Evolutionary conservation across 2,329 filamentous ascomycete genomes (phyloP), one percentile per base, ranked within the genome.

Genomic region (Colletotrichum abscissum): DNA sequence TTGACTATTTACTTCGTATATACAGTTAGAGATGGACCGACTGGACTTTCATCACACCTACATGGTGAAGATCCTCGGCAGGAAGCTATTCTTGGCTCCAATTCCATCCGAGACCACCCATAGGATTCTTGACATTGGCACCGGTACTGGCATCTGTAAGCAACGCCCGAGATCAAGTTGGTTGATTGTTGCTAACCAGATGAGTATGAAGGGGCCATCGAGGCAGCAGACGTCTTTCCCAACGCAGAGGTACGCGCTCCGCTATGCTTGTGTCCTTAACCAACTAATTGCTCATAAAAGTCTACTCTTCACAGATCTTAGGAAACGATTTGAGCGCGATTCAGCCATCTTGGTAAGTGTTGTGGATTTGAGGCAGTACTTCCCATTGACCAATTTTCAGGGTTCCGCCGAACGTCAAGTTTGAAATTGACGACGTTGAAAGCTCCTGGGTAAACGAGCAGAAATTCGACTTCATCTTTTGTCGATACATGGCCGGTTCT

Each of bases 81-180:
- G 24, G 28, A 70, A 35, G 14, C 62, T 71, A 3, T 66, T 55
- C 24, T 3, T 46, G 14, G 56, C 62, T 22, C 68, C 68, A 4
- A 30, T 71, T n/a, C 42, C 33, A 5, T 28, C 24, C 16, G 68
- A 59, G 19, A 71, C 22, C 22, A 57, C 64, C 1, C 56, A 71
- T 5, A 82, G 82, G 22, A 86, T 91, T 24, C 82, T 91, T 14
- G 89, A 91, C 76, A 81, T 91, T 11, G 88, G 89, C 59, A 91
- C 88, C 8, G 91, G 91, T n/a, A 90, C 89, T 1, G 90, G 90
- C 2, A 90, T 91, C 72, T 92, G 90, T 67, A 28, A 35, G n/a
- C 3, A 16, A 24, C 26, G 16, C 8, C 3, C 16, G 7, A 1
- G 33, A 2, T 19, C 35, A 12, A 26, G n/a, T 26, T 24, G 5